Conservation (phyloP, 2,329 filamentous ascomycete genomes). For the Neonectria ditissima region DNA sequence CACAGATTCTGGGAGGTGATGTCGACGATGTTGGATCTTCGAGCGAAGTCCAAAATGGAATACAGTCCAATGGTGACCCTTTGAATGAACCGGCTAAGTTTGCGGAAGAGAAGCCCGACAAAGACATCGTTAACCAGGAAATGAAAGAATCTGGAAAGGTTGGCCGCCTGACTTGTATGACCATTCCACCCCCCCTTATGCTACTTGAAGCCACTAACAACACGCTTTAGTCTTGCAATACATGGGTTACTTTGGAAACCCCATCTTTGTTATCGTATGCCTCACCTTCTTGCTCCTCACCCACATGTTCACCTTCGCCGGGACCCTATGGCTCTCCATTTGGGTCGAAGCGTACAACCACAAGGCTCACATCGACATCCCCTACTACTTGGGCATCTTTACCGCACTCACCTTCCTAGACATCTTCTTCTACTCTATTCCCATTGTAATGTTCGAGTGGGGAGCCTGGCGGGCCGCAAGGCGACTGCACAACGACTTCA, state of each 20-base stretch:
- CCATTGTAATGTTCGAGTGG: conserved; percentile 62
- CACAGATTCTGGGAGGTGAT: conserved; percentile 52
- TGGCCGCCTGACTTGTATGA: conserved; percentile 59
- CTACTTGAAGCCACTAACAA: conserved; percentile 24
- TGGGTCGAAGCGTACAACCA: conserved; percentile 65
- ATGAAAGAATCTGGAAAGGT: conserved; percentile 59
- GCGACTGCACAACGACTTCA: conserved; percentile 64
- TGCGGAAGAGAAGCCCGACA: conserved; percentile 51
- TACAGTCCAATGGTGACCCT: conserved; percentile 45
- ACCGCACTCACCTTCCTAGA: conserved; percentile 59
- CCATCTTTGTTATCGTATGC: conserved; percentile 55
- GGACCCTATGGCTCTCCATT: conserved; percentile 62
- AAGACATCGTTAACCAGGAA: conserved; percentile 61
- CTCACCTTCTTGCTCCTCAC: conserved; percentile 55
- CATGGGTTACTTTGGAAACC: conserved; percentile 63
- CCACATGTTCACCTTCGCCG: conserved; percentile 56
- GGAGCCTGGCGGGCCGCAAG: conserved; percentile 69
- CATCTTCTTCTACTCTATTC: conserved; percentile 55
- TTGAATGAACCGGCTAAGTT: conserved; percentile 49
- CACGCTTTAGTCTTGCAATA: conserved; percentile 59
- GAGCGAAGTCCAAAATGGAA: conserved; percentile 41
- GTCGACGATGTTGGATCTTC: conserved; percentile 49
- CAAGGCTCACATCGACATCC: conserved; percentile 57
- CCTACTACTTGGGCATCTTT: conserved; percentile 67
- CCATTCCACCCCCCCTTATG: not conserved